Percentiles rank a stretch among this genome's conserved stretches.
Evolutionary conservation across 1,284 basidiomycete species (phyloP).

Genomic region (Flammula alnicola): DNA sequence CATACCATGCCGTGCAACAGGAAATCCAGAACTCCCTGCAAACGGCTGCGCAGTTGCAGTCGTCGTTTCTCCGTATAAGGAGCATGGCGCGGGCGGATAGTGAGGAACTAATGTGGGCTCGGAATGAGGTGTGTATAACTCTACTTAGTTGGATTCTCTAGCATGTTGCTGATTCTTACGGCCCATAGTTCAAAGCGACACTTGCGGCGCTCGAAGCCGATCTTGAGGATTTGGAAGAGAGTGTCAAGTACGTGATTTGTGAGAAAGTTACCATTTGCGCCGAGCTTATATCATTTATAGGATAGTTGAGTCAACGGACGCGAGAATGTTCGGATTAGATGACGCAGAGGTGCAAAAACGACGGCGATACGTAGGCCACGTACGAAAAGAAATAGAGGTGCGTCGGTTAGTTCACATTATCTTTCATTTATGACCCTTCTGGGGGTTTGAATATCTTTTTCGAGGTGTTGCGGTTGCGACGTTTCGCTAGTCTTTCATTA

Average conservation of each 20-base stretch:
- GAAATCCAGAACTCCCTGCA: slow-evolving; percentile 77
- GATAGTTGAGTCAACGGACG: slow-evolving; percentile 81
- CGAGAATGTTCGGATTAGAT: slow-evolving; percentile 82
- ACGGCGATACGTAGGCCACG: slow-evolving; percentile 73
- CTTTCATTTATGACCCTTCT: too few relatives aligned
- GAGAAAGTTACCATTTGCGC: too few relatives aligned
- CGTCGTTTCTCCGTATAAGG: slow-evolving; percentile 79
- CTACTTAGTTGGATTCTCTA: neutral
- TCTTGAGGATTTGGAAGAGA: slow-evolving; percentile 87
- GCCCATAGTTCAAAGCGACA: slow-evolving; percentile 69
- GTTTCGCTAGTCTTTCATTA: too few relatives aligned
- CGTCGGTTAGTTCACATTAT: slow-evolving; percentile 44
- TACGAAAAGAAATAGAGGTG: slow-evolving; percentile 80
- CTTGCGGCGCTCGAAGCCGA: slow-evolving; percentile 81
- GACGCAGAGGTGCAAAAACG: slow-evolving; percentile 75
- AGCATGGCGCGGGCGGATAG: slow-evolving; percentile 67
- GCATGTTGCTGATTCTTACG: neutral
- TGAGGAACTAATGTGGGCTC: slow-evolving; percentile 75
- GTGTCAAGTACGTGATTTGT: slow-evolving; percentile 81
- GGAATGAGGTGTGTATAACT: slow-evolving; percentile 62
- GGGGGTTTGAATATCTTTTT: too few relatives aligned
- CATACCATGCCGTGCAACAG: slow-evolving; percentile 80
- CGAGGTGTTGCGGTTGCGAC: too few relatives aligned
- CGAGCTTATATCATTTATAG: slow-evolving; percentile 40
- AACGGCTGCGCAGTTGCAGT: slow-evolving; percentile 66